These are phyloP conservation scores for Aspergillus pseudoglaucus DNA, from an alignment of 2,329 filamentous ascomycete genomes.

Conservation along the genomic window DNA sequence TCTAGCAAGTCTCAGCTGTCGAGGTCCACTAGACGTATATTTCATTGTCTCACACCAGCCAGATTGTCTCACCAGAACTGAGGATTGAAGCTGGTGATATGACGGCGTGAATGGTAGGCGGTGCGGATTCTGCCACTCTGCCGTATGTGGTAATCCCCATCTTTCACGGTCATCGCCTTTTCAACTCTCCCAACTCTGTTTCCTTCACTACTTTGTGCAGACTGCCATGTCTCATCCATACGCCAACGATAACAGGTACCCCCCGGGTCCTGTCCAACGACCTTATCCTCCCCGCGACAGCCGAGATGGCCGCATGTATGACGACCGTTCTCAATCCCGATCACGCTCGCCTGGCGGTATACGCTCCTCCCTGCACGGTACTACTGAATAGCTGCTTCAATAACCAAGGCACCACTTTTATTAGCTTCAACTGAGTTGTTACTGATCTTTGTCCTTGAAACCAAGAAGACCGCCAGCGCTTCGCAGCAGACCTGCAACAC, in stretches of 20 bases:
- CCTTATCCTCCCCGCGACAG: conserved; percentile 27
- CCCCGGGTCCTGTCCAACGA: conserved; percentile 16
- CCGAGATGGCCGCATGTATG: conserved; percentile 41
- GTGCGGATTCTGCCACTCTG: conserved; percentile 13
- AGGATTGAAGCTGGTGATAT: neutral
- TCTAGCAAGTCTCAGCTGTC: too few relatives aligned
- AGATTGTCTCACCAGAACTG: too few relatives aligned
- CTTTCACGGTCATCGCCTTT: neutral
- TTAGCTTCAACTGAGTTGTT: conserved; percentile 18
- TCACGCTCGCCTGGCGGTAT: conserved; percentile 40
- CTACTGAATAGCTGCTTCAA: conserved; percentile 18
- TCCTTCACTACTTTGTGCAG: conserved; percentile 6
- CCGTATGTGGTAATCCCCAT: neutral
- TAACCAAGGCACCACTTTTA: conserved; percentile 5
- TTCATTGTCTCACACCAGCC: too few relatives aligned
- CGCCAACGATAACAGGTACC: conserved; percentile 21
- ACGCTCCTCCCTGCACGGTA: conserved; percentile 42
- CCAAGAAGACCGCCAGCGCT: conserved; percentile 13
- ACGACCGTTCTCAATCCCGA: conserved; percentile 37
- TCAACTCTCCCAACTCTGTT: conserved; percentile 1
- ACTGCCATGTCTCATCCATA: conserved; percentile 23
- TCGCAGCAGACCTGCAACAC: conserved; percentile 30
- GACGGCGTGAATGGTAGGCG: conserved; percentile 5
- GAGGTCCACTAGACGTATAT: too few relatives aligned
- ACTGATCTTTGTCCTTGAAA: conserved; percentile 28